Percentiles rank a stretch among this genome's conserved stretches.
phyloP scores from a whole-genome alignment of 257 asterid genomes.

The Solanum raphanifolium region DNA sequence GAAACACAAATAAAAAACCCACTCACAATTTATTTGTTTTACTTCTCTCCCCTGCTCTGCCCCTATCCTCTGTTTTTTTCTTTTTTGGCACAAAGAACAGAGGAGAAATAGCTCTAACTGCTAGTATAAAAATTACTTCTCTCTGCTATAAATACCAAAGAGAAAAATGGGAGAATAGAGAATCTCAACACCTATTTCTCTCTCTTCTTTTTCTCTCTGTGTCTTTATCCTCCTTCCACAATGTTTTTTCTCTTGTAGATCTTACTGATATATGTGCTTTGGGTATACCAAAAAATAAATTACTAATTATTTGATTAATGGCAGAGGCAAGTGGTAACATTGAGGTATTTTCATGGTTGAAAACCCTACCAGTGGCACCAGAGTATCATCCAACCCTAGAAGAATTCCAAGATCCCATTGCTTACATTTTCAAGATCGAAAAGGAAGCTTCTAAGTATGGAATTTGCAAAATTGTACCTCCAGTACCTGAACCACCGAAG shows the following conservation, averaged over 20 bases:
- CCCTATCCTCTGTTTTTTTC: slow-evolving; percentile 17
- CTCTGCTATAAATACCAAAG: background rate
- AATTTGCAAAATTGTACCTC: slow-evolving; percentile 94
- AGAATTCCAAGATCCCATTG: slow-evolving; percentile 98
- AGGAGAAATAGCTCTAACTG: slow-evolving; percentile 1
- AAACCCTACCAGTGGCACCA: slow-evolving; percentile 89
- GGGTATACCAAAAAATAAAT: slow-evolving; percentile 14
- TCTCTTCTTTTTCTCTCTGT: background rate
- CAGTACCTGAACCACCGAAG: slow-evolving; percentile 55
- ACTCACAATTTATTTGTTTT: background rate
- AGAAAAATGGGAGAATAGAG: slow-evolving; percentile 14
- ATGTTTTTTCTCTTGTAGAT: slow-evolving; percentile 25
- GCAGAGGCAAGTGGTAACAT: slow-evolving; percentile 40
- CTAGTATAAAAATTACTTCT: background rate
- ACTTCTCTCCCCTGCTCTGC: background rate
- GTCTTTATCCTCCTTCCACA: background rate
- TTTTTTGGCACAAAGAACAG: slow-evolving; percentile 27
- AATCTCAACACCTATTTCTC: slow-evolving; percentile 21
- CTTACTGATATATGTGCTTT: slow-evolving; percentile 5
- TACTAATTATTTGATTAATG: slow-evolving; percentile 1
- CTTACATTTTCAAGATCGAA: slow-evolving; percentile 95
- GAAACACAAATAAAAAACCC: background rate
- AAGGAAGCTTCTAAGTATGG: slow-evolving; percentile 89
- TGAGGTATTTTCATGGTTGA: slow-evolving; percentile 84
- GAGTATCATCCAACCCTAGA: slow-evolving; percentile 86